These are phyloP conservation scores for Fusarium pilosicola DNA, from an alignment of 2,329 filamentous ascomycete species.

Conservation along the genomic window DNA sequence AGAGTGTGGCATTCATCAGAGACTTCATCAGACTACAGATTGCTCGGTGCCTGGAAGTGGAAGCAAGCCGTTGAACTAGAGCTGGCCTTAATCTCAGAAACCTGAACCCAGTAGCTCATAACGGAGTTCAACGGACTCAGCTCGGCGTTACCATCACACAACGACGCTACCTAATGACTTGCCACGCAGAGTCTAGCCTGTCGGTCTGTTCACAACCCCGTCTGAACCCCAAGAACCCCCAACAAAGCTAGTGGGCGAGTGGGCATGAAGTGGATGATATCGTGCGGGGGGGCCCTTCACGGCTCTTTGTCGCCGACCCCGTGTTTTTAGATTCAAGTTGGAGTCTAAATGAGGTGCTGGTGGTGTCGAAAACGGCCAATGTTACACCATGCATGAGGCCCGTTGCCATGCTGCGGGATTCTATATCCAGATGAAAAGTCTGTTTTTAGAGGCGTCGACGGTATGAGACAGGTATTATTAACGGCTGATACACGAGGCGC, in stretches of 20 bases:
- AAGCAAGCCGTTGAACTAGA: constrained; percentile 4
- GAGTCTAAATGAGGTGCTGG: not conserved
- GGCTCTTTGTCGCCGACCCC: constrained; percentile 34
- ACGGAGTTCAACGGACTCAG: constrained; percentile 18
- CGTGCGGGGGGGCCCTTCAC: constrained; percentile 25
- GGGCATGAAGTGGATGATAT: not conserved
- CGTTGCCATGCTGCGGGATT: constrained; percentile 1
- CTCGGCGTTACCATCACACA: constrained; percentile 32
- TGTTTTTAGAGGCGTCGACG: constrained; percentile 14
- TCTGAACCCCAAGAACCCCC: constrained; percentile 31
- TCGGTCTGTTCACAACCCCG: no score
- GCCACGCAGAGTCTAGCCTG: constrained; percentile 20
- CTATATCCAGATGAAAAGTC: constrained; percentile 1
- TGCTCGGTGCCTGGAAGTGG: constrained; percentile 13
- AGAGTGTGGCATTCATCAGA: not conserved
- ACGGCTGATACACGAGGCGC: constrained; percentile 34
- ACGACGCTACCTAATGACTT: constrained; percentile 23
- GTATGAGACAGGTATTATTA: constrained; percentile 2
- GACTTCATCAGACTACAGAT: not conserved
- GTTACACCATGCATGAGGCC: constrained; percentile 18
- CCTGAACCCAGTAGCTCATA: not conserved
- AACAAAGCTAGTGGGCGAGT: constrained; percentile 18
- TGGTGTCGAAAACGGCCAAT: constrained; percentile 23
- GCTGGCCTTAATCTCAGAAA: constrained; percentile 15
- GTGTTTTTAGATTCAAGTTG: constrained; percentile 25